These are phyloP conservation scores for Cryptococcus sp. DNA, from an alignment of 1,284 basidiomycete species.

Conservation along the genomic window DNA sequence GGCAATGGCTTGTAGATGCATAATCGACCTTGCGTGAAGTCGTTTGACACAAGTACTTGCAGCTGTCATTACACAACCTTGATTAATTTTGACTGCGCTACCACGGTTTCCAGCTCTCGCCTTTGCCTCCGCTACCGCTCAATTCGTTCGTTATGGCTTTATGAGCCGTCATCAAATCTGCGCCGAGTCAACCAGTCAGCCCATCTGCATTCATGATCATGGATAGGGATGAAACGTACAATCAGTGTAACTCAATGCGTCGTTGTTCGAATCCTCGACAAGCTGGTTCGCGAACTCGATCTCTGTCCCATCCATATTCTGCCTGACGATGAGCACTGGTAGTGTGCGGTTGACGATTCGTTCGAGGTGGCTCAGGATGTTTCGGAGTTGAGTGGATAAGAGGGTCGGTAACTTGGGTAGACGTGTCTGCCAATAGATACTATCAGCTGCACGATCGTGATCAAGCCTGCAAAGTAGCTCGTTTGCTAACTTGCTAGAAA, in stretches of 20 bases:
- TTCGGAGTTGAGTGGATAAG: conserved; percentile 81
- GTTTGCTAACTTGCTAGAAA: no score
- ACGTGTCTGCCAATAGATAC: conserved; percentile 57
- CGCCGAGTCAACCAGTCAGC: background rate
- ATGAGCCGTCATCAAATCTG: conserved; percentile 53
- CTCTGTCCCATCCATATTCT: conserved; percentile 91
- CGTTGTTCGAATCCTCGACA: conserved; percentile 96
- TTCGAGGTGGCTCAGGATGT: conserved; percentile 74
- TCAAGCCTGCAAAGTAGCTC: background rate
- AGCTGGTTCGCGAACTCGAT: conserved; percentile 97
- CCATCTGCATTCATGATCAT: background rate
- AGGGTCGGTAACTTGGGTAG: conserved; percentile 75
- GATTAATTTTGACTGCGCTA: background rate
- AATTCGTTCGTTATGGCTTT: conserved; percentile 53
- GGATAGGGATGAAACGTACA: conserved; percentile 60
- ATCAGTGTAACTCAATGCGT: conserved; percentile 83
- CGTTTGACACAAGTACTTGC: background rate
- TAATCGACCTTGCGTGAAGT: background rate
- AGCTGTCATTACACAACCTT: background rate
- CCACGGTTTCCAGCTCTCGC: conserved; percentile 52
- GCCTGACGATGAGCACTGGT: conserved; percentile 79
- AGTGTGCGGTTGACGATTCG: conserved; percentile 64
- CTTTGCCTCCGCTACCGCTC: conserved; percentile 42
- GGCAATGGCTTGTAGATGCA: no score
- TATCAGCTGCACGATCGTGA: background rate